Conservation (phyloP, 352 stramenopile species). For the Phytopythium boreale region DNA sequence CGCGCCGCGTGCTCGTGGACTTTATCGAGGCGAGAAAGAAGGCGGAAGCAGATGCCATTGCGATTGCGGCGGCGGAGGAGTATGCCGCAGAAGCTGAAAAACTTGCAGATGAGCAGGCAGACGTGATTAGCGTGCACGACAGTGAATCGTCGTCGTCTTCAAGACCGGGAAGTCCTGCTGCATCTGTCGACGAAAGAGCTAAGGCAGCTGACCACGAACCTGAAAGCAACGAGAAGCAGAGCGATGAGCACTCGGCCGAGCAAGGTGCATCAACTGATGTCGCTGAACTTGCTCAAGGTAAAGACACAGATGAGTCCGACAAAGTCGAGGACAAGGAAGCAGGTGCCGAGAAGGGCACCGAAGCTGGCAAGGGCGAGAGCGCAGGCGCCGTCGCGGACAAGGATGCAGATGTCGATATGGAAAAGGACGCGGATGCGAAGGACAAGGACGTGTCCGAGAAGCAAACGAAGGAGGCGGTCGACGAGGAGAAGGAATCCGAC, state of each 20-base stretch:
- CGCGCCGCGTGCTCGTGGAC: slow-evolving; percentile 45
- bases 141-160: slow-evolving; percentile 3
- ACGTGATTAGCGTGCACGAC: slow-evolving; percentile 10
- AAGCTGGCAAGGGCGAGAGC: neutral
- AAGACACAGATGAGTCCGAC: neutral
- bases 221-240: neutral
- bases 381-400: neutral
- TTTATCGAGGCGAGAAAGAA: slow-evolving; percentile 25
- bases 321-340: neutral
- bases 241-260: neutral
- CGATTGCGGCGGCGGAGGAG: neutral
- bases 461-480: neutral
- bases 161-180: neutral
- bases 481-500: neutral
- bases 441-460: neutral
- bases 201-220: neutral
- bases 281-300: neutral
- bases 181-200: neutral
- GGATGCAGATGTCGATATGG: slow-evolving; percentile 2
- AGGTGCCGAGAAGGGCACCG: neutral
- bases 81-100: neutral
- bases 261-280: neutral
- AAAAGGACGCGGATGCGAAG: neutral
- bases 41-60: neutral
- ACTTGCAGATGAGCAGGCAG: slow-evolving; percentile 7